Evolutionary conservation across 179 eudicot genomes (phyloP).

Genomic region (Pouteria campechiana): DNA sequence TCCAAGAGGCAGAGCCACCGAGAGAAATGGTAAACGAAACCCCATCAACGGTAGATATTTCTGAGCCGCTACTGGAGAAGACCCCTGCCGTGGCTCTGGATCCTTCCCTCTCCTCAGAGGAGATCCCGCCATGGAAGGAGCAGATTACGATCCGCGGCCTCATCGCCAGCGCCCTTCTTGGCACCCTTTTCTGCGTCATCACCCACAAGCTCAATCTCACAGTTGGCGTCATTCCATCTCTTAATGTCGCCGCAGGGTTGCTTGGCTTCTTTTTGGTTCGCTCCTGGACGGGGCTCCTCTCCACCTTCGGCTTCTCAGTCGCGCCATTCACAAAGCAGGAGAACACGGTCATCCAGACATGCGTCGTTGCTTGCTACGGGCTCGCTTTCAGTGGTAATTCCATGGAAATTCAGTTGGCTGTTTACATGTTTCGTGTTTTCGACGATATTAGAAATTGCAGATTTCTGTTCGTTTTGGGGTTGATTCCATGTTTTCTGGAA

Average conservation of each 20-base stretch:
- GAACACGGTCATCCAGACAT: slow-evolving; percentile 93
- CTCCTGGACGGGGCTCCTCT: slow-evolving; percentile 57
- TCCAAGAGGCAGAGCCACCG: too few relatives aligned
- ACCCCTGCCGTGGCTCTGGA: slow-evolving; percentile 3
- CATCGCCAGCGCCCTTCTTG: slow-evolving; percentile 62
- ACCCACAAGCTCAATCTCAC: slow-evolving; percentile 94
- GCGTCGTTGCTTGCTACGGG: slow-evolving; percentile 95
- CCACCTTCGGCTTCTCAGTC: slow-evolving; percentile 42
- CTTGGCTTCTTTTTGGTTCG: slow-evolving; percentile 83
- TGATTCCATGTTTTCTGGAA: too few relatives aligned
- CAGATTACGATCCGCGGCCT: slow-evolving; percentile 81
- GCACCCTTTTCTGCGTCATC: slow-evolving; percentile 76
- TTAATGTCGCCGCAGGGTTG: slow-evolving; percentile 92
- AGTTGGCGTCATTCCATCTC: slow-evolving; percentile 88
- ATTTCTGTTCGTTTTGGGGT: too few relatives aligned
- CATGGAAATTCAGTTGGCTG: too few relatives aligned
- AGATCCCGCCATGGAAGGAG: slow-evolving; percentile 74
- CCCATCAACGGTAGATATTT: slow-evolving; percentile 12
- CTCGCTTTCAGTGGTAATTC: slow-evolving; percentile 82
- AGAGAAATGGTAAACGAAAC: slow-evolving; percentile 20
- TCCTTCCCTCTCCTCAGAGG: too few relatives aligned
- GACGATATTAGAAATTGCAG: too few relatives aligned
- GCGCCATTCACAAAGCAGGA: slow-evolving; percentile 79
- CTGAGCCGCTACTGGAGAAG: slow-evolving; percentile 41
- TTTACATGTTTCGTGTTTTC: too few relatives aligned